Base-by-base conservation (phyloP, 2,329 filamentous ascomycete genomes). In the Aspergillus viridinutans region DNA sequence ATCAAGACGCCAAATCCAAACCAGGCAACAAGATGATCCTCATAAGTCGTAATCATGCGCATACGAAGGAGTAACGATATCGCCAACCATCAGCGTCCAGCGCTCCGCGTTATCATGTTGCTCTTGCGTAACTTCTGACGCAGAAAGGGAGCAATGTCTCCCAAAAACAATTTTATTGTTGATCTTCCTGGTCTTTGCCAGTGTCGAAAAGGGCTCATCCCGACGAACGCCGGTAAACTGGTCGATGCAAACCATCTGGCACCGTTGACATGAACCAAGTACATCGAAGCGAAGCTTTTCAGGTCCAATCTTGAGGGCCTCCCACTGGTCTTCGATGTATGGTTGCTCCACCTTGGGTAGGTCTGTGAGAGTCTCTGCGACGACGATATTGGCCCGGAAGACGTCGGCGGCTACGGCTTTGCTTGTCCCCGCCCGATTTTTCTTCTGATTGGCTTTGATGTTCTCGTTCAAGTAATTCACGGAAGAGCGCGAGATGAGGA, bases 171-270 rank as follows among this genome's bases (percentile, higher is more conserved):
- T 88, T 73, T 92, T 92, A 1, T 92, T 90, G 52, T 90, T 86
- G 61, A 90, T 86, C 56, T 90, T 84, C 64, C 94, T 84, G 10
- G 90, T 96, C 78, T 95, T 96, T 1, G 90, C 88, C 57, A 99
- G 76, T 0, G 92, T 97, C 3, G 89, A 84, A 69, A 94, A 96
- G 0, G 94, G 94, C 72, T 97, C 94, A 61, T 91, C 85, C 61
- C 86, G 85, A 71, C 86, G 89, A 61, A 85, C 81, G 0, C 86
- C 92, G 12, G 88, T 96, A 49, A 85, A 79, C 72, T 97, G 94
- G 68, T 99, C 87, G 49, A 97, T 85, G 70, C 93, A 97, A 9
- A 99, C 88, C 92, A 99, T 97, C 72, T 96, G 92, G 66, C 94
- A 99, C 58, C 94, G 81, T 58, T 91, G 84, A 68, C 94, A 99